These are phyloP conservation scores for Aspergillus panamensis DNA, from an alignment of 495 filamentous ascomycete species.

Conservation along the genomic window DNA sequence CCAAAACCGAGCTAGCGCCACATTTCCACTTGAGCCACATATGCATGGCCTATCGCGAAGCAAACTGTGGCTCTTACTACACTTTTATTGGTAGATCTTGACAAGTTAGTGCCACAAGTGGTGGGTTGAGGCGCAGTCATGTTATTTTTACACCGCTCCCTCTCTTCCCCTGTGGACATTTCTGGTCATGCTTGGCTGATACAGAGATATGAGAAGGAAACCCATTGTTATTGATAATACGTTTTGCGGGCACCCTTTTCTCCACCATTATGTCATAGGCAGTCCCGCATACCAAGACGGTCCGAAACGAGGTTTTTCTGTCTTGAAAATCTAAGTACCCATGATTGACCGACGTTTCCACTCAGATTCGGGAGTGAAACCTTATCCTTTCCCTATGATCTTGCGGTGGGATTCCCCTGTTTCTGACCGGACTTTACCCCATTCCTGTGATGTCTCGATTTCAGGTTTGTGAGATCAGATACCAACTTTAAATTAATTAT, in stretches of 20 bases:
- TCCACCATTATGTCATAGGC: constrained; percentile 12
- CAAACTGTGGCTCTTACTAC: constrained; percentile 21
- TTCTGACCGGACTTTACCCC: constrained; percentile 10
- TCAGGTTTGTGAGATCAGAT: background rate
- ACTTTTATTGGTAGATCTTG: constrained; percentile 24
- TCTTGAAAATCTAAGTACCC: constrained; percentile 1
- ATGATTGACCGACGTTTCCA: constrained; percentile 23
- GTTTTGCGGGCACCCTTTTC: background rate
- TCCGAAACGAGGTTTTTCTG: constrained; percentile 15
- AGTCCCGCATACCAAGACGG: constrained; percentile 14
- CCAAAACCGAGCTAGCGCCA: constrained; percentile 18
- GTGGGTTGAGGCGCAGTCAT: constrained; percentile 20
- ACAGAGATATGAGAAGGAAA: background rate
- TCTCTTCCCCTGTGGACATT: background rate
- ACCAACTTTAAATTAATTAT: background rate
- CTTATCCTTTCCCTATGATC: constrained; percentile 11
- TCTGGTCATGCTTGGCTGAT: background rate
- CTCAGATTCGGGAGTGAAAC: constrained; percentile 14
- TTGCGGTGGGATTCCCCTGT: constrained; percentile 14
- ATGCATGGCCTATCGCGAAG: constrained; percentile 18
- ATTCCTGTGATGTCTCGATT: constrained; percentile 2
- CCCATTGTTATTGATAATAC: background rate
- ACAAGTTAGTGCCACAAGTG: constrained; percentile 10
- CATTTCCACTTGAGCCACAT: constrained; percentile 20
- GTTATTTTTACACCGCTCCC: constrained; percentile 25